Evolutionary conservation across 805 yeast species (phyloP).

Genomic region (Starmera quercuum): DNA sequence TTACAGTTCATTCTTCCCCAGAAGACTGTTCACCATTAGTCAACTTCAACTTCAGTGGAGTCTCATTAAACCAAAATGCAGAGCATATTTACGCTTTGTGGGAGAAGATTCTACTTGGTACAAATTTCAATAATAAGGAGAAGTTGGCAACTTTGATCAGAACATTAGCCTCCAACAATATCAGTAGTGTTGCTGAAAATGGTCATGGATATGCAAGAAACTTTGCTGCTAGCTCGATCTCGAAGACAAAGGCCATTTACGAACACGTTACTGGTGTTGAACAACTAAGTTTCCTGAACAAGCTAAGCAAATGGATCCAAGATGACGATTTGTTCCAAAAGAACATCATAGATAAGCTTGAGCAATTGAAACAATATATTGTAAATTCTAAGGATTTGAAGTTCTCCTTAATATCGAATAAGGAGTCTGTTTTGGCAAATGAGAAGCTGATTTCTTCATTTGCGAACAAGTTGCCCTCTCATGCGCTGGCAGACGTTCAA

Average conservation of each 20-base stretch:
- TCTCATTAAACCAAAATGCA: constrained; percentile 60
- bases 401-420: constrained; percentile 54
- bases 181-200: constrained; percentile 72
- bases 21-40: constrained; percentile 41
- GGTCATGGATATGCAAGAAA: constrained; percentile 83
- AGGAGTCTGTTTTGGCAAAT: constrained; percentile 22
- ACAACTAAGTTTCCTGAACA: constrained; percentile 64
- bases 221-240: constrained; percentile 55
- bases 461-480: constrained; percentile 18
- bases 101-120: constrained; percentile 57
- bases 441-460: constrained; percentile 24
- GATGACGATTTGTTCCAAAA: constrained; percentile 39
- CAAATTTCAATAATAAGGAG: constrained; percentile 59
- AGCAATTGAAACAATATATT: constrained; percentile 39
- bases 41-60: constrained; percentile 54
- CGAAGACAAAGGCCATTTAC: constrained; percentile 49
- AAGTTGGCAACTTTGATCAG: constrained; percentile 71
- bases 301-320: constrained; percentile 44
- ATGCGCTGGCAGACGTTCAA: constrained; percentile 2
- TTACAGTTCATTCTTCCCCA: constrained; percentile 51
- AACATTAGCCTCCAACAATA: constrained; percentile 66
- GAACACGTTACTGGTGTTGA: constrained; percentile 69
- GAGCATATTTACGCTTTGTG: constrained; percentile 56
- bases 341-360: constrained; percentile 60
- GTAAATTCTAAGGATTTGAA: constrained; percentile 35